These are phyloP conservation scores for Hemisphaericaspora xylofermentans DNA, from an alignment of 1,139 yeast genomes.

Conservation along the genomic window DNA sequence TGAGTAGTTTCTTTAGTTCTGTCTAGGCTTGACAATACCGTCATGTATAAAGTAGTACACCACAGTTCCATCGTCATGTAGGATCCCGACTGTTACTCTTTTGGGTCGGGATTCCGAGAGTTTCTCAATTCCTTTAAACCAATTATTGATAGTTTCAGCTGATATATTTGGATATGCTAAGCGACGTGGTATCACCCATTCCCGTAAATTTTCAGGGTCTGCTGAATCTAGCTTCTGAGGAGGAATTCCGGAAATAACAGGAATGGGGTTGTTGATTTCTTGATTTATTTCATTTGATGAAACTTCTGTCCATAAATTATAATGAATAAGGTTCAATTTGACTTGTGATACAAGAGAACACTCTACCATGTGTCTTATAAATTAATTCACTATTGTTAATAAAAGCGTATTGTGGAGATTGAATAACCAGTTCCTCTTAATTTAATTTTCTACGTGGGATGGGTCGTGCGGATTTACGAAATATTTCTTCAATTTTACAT, in stretches of 20 bases:
- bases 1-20: conserved; percentile 29
- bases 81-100: conserved; percentile 54
- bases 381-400: no score
- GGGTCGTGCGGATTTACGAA: no score
- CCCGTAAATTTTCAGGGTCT: conserved; percentile 23
- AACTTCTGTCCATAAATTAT: conserved; percentile 54
- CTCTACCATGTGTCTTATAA: no score
- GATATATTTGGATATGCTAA: conserved; percentile 15
- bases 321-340: conserved; percentile 48
- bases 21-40: conserved; percentile 61
- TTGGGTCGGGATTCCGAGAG: conserved; percentile 23
- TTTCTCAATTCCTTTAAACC: conserved; percentile 28
- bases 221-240: conserved; percentile 25
- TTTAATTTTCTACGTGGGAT: no score
- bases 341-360: conserved; percentile 21
- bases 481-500: no score
- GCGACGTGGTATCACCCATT: conserved; percentile 37
- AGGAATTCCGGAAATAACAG: conserved; percentile 31
- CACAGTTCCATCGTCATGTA: conserved; percentile 64
- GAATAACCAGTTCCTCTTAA: no score
- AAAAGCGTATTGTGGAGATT: no score
- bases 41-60: conserved; percentile 65
- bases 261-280: conserved; percentile 5
- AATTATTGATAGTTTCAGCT: conserved; percentile 26
- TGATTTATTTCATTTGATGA: conserved; percentile 21